These are phyloP conservation scores for Effrenium voratum DNA, from an alignment of 73 alveolate species.

Conservation along the genomic window DNA sequence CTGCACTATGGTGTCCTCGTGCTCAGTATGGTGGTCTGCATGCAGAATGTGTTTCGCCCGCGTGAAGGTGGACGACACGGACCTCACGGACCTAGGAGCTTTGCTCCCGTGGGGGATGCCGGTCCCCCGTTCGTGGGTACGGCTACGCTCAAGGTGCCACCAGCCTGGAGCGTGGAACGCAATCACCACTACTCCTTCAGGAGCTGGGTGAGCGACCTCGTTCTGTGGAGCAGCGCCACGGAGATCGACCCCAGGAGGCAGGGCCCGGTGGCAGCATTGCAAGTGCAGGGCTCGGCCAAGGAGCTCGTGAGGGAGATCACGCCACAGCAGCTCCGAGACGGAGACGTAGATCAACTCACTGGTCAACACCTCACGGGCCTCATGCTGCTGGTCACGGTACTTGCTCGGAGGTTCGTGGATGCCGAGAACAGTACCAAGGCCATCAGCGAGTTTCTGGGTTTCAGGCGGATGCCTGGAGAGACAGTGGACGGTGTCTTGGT, in stretches of 20 bases:
- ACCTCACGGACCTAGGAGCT: background rate
- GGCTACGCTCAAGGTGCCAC: slow-evolving; percentile 65
- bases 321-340: background rate
- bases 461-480: background rate
- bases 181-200: slow-evolving; percentile 11
- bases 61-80: no score
- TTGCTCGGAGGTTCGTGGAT: background rate
- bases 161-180: slow-evolving; percentile 35
- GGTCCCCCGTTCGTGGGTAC: slow-evolving; percentile 37
- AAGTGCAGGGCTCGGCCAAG: slow-evolving; percentile 28
- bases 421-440: slow-evolving; percentile 4
- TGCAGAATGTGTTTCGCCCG: no score
- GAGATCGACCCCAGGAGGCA: slow-evolving; percentile 22
- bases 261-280: slow-evolving; percentile 57
- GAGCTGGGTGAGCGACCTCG: background rate
- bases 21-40: no score
- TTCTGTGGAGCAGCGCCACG: slow-evolving; percentile 29
- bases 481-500: background rate
- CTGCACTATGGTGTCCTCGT: no score
- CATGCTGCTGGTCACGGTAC: background rate
- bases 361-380: slow-evolving; percentile 30
- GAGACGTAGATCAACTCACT: background rate
- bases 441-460: slow-evolving; percentile 10
- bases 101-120: slow-evolving; percentile 23
- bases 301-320: slow-evolving; percentile 29